Base-by-base conservation (phyloP, 176 grass and related monocot genomes). In the Paspalum notatum region DNA sequence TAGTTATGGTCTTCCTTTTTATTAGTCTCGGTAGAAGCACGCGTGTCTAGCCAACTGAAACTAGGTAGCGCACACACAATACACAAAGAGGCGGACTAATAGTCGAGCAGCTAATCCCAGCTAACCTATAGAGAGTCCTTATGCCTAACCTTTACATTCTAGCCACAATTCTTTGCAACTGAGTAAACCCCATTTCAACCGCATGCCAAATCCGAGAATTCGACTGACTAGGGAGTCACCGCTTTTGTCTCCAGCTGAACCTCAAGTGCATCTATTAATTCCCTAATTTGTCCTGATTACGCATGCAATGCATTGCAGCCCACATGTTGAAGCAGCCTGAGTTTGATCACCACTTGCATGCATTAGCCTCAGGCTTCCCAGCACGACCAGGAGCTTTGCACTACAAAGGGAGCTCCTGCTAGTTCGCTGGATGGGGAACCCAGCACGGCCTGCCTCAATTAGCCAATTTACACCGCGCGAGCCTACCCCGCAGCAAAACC, bases 11-110 rank as follows among this genome's bases (percentile, higher is more conserved):
- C 57, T 46, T 62, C 14, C 1, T 8, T 79, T 4, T 1, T 52
- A 40, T 79, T 18, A 6, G 26, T 66, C 63, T 41, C 22, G 10
- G 12, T 50, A 75, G 2, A 80, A 48, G 72, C 66, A 74, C 37
- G 7, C 32, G 50, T 2, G 38, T 61, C 51, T 56, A 72, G 4
- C 14, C 0, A 49, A 1, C 62, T 24, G 7, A 26, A 12, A 41
- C 44, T 38, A 81, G 17, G 8, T n/a, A 62, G 3, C 1, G 45
- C 5, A 38, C 46, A 48, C 11, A 62, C 10, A 48, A 20, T 5
- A 47, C 46, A 32, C 32, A 32, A 76, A n/a, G 10, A 48, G 1
- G 39, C 0, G 0, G 26, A 26, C 12, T 51, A 61, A 52, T 24
- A 46, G 26, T 2, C 75, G 12, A 39, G 7, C 15, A n/a, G 61